Evolutionary conservation across 768 basidiomycete species (phyloP), one percentile per base, ranked within the genome.

Genomic region (Tricholoma saponaceum): DNA sequence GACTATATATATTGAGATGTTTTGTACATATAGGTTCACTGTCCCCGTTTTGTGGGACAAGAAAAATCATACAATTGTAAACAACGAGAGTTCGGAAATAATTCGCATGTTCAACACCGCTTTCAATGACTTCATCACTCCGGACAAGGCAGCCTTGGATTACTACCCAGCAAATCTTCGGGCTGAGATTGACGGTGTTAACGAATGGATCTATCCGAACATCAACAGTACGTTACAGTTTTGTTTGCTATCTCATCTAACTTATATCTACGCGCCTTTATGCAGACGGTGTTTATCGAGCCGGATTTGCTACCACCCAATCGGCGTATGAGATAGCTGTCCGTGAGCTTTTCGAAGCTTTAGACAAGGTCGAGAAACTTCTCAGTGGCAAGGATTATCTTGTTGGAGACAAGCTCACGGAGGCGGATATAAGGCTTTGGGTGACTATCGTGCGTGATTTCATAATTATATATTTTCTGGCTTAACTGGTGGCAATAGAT

Each of bases 31-130:
- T 55, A 84, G 89, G 37, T 93, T 92, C 77, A 94, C 93, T 1
- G 91, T 94, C 8, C 95, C 95, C 5, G 73, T 93, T 32, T 78
- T 99, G 5, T 99, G 93, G 92, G 97, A 98, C 74, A 95, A 86
- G 76, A 91, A 95, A 70, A 75, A 69, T 43, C 74, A 87, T 46
- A 89, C 88, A 39, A 89, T 98, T 62, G 97, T 99, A 57, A 98
- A 94, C 77, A 98, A 98, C 69, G 96, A 99, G 69, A 89, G 86
- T 62, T 86, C 90, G 2, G 96, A 98, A 74, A 95, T 98, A 68
- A 93, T 98, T 66, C 87, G 96, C 56, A 90, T 96, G 7, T 83
- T 98, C 75, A 98, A 99, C 73, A 79, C 80, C 6, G 87, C 82
- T 1, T 95, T 96, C 76, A 86, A 97, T 69, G 76, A 86, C 20